Conservation (phyloP, 2,329 filamentous ascomycete species). For the Pseudocercospora ulei region DNA sequence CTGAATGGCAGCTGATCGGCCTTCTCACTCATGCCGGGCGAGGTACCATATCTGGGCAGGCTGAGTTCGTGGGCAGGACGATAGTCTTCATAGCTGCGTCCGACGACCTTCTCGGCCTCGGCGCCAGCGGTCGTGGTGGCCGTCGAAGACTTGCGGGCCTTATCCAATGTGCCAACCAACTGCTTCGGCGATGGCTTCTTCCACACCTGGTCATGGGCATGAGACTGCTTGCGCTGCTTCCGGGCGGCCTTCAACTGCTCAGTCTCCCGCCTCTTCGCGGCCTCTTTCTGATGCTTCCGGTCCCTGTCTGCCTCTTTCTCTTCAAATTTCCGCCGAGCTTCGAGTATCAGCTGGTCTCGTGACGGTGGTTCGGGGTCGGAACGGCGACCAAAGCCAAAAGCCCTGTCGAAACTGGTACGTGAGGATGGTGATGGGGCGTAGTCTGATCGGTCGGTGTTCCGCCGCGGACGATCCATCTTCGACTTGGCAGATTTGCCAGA, state of each 20-base stretch:
- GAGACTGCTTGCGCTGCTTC: constrained; percentile 37
- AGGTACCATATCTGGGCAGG: constrained; percentile 24
- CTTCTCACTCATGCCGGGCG: constrained; percentile 27
- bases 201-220: constrained; percentile 30
- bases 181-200: constrained; percentile 29
- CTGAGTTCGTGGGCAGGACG: constrained; percentile 23
- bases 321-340: constrained; percentile 49
- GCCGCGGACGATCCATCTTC: constrained; percentile 37
- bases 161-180: constrained; percentile 16
- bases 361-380: constrained; percentile 45
- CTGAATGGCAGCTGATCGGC: constrained; percentile 14
- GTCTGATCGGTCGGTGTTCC: constrained; percentile 44
- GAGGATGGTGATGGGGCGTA: constrained; percentile 44
- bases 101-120: constrained; percentile 16
- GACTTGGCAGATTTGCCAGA: constrained; percentile 33
- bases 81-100: constrained; percentile 25
- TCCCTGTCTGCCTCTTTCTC: constrained; percentile 52
- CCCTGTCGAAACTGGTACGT: constrained; percentile 49
- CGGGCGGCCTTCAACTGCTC: constrained; percentile 20
- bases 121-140: constrained; percentile 16
- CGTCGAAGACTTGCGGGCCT: constrained; percentile 17
- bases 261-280: constrained; percentile 38
- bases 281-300: constrained; percentile 47
- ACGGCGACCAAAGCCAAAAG: constrained; percentile 41
- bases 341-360: constrained; percentile 48